Conservation (phyloP, 2,329 filamentous ascomycete species). For the Fusarium equiseti region DNA sequence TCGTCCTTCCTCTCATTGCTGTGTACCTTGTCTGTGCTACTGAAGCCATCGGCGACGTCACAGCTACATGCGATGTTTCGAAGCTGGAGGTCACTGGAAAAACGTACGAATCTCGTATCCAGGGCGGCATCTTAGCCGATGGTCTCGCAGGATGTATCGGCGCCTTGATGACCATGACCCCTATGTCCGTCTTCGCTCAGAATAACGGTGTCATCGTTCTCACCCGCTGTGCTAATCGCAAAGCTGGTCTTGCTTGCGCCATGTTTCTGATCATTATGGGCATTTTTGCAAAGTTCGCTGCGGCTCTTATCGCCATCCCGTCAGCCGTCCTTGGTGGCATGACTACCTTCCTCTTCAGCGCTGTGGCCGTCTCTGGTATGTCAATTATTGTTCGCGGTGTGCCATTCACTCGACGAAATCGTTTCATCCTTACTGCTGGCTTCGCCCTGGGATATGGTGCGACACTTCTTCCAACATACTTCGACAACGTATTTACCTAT, state of each 20-base stretch:
- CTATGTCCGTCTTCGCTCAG: constrained; percentile 84
- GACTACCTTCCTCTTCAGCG: constrained; percentile 84
- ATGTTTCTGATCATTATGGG: constrained; percentile 85
- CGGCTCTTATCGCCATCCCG: constrained; percentile 81
- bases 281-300: constrained; percentile 85
- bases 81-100: constrained; percentile 78
- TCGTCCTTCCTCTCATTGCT: constrained; percentile 78
- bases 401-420: constrained; percentile 81
- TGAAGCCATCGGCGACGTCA: constrained; percentile 84
- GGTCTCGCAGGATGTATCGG: constrained; percentile 81
- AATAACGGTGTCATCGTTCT: constrained; percentile 89
- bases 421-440: constrained; percentile 83
- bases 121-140: constrained; percentile 83
- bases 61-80: constrained; percentile 84
- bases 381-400: constrained; percentile 78
- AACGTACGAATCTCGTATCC: constrained; percentile 80
- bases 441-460: constrained; percentile 80
- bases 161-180: constrained; percentile 81
- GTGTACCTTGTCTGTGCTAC: constrained; percentile 80
- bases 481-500: constrained; percentile 79
- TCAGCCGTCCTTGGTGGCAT: constrained; percentile 74
- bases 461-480: constrained; percentile 75
- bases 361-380: constrained; percentile 82
- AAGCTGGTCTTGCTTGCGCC: constrained; percentile 82
- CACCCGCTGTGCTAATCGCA: constrained; percentile 83